Base-by-base conservation (phyloP, 345 rosid species). In the Lagerstroemia speciosa region DNA sequence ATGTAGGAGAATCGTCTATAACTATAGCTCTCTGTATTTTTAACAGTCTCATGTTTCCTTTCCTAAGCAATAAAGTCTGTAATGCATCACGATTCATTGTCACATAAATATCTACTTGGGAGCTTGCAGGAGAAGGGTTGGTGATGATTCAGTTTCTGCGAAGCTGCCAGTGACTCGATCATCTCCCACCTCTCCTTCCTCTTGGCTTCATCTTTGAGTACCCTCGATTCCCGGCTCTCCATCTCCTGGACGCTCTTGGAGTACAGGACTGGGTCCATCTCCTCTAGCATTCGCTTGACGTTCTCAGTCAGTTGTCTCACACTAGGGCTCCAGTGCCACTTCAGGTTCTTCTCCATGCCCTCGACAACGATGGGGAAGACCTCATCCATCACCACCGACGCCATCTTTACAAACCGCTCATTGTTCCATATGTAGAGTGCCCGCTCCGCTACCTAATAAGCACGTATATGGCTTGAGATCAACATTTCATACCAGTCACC, bases 371-470 rank as follows among this genome's bases (percentile, higher is more conserved):
- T 76, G 0, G 87, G 86, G 60, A 86, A 81, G 70, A 84, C 86
- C 14, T 88, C 87, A 50, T 88, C 83, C 31, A 74, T 74, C 6
- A 85, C 81, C 37, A 77, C 15, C 16, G 74, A 50, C 66, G 78
- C 86, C 91, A 86, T 81, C 77, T 84, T 86, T 74, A 86, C 87
- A 60, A 88, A 83, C 43, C 73, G 78, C 71, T 86, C 89, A 7
- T 83, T 86, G 84, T 86, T 86, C 91, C 87, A 84, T 37, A 84
- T 64, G 48, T 84, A 81, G 1, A 86, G 73, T 3, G 93, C 89
- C 7, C 90, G 78, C 69, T 88, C 85, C 0, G 89, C 87, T 0
- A 88, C 93, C 91, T 86, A 22, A 43, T n/a, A 22, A 26, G 11
- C 16, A 43, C 16, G 5, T 16, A 7, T 1, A 2, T 10, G 17